Evolutionary conservation across 2,329 filamentous ascomycete genomes (phyloP).

Genomic region (Trichoderma sp.): DNA sequence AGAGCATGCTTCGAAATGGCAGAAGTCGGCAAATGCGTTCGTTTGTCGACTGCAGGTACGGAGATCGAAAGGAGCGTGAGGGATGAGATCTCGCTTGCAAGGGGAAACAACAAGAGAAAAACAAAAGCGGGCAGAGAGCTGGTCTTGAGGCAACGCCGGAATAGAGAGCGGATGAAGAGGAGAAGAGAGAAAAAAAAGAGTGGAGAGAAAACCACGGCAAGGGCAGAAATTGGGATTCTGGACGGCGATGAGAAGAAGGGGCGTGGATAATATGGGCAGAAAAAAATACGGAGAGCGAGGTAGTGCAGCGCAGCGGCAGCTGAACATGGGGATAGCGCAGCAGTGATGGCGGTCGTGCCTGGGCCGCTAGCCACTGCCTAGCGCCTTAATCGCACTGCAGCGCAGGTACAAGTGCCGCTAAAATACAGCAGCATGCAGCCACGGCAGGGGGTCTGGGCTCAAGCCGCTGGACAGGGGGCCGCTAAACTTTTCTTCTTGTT

Average conservation of each 20-base stretch:
- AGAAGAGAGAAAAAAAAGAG: conserved; percentile 28
- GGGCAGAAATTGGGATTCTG: conserved; percentile 30
- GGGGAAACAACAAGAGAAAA: conserved; percentile 2
- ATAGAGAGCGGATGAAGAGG: conserved; percentile 29
- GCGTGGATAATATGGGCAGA: conserved; percentile 8
- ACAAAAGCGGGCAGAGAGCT: conserved; percentile 10
- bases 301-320: not conserved
- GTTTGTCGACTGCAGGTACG: conserved; percentile 6
- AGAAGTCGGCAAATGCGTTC: conserved; percentile 13
- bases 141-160: conserved; percentile 13
- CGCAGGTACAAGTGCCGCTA: not conserved
- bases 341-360: conserved; percentile 6
- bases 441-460: conserved; percentile 18
- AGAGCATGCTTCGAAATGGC: conserved; percentile 23
- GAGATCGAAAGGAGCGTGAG: conserved; percentile 2
- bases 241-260: conserved; percentile 27
- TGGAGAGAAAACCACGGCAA: conserved; percentile 25
- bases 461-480: conserved; percentile 11
- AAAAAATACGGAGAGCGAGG: not conserved
- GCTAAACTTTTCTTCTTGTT: conserved; percentile 14
- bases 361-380: not conserved
- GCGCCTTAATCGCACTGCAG: conserved; percentile 12
- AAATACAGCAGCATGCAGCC: not conserved
- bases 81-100: conserved; percentile 1
- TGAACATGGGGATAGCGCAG: not conserved